phyloP scores from a whole-genome alignment of 106 monocot species.

The Allium sativum region DNA sequence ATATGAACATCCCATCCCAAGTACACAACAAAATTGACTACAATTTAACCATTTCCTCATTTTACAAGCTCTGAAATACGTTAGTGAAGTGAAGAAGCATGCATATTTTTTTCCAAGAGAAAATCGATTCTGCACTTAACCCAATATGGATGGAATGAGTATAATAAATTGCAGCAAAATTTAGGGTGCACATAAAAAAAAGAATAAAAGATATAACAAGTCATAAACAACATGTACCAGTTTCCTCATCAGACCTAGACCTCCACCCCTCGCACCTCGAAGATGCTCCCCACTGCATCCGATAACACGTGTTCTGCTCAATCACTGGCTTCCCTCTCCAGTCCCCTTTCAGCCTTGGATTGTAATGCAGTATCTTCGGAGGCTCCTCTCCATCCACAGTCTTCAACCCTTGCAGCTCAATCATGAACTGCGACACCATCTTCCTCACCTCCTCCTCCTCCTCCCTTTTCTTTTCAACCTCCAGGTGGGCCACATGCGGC shows the following conservation, averaged over 20 bases:
- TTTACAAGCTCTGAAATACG: too few relatives aligned
- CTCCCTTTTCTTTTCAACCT: slow-evolving; percentile 42
- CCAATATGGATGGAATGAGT: too few relatives aligned
- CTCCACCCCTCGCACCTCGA: slow-evolving; percentile 80
- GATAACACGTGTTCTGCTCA: slow-evolving; percentile 95
- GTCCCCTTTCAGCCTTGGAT: slow-evolving; percentile 87
- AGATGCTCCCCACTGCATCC: slow-evolving; percentile 84
- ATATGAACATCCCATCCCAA: too few relatives aligned
- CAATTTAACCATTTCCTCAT: too few relatives aligned
- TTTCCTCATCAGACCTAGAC: slow-evolving; percentile 83
- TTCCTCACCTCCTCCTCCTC: slow-evolving; percentile 51
- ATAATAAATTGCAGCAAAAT: not conserved
- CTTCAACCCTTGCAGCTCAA: slow-evolving; percentile 91
- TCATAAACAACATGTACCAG: slow-evolving; percentile 27
- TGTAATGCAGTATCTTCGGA: slow-evolving; percentile 81
- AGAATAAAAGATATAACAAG: not conserved
- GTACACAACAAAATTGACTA: too few relatives aligned
- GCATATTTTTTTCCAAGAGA: not conserved
- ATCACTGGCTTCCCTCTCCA: slow-evolving; percentile 86
- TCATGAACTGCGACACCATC: slow-evolving; percentile 96
- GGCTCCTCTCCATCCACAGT: slow-evolving; percentile 94
- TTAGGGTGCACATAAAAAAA: not conserved
- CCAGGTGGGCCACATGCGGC: slow-evolving; percentile 45
- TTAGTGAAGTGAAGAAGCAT: too few relatives aligned
- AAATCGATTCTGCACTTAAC: not conserved